A percentile compares a stretch with the other conserved stretches of the same genome.
Conservation (phyloP, 1,284 basidiomycete species). For the Ustilago xerochloae region DNA sequence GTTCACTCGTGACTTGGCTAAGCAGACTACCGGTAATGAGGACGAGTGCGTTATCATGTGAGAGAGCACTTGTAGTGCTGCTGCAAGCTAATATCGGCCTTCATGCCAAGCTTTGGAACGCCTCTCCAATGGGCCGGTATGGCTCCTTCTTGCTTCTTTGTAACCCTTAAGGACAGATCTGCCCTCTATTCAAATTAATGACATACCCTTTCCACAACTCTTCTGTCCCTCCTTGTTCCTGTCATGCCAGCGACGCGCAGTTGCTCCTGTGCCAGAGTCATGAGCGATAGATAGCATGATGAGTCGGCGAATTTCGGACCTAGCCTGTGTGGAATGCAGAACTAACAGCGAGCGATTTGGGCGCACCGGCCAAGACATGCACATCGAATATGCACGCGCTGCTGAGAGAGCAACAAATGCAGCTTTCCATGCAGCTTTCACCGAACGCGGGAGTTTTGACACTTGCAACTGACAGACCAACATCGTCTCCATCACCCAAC, state of each 20-base stretch:
- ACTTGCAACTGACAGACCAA: not conserved
- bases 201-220: slow-evolving; percentile 2
- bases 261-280: not conserved
- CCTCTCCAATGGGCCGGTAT: too few relatives aligned
- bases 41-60: slow-evolving; percentile 54
- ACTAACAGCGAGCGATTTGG: not conserved
- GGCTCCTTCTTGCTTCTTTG: not conserved
- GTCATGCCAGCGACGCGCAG: too few relatives aligned
- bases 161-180: not conserved
- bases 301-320: not conserved
- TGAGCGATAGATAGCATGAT: not conserved
- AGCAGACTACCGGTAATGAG: slow-evolving; percentile 60
- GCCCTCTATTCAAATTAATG: too few relatives aligned
- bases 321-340: not conserved
- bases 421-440: slow-evolving; percentile 4
- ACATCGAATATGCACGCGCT: slow-evolving; percentile 1
- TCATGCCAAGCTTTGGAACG: too few relatives aligned
- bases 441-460: not conserved
- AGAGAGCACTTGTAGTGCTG: not conserved
- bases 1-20: slow-evolving; percentile 62
- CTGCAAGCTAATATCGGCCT: too few relatives aligned
- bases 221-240: not conserved
- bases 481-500: not conserved
- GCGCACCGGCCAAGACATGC: slow-evolving; percentile 4
- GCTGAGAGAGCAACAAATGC: slow-evolving; percentile 14